Evolutionary conservation across 352 stramenopile species (phyloP), one percentile per base, ranked within the genome.

Genomic region (Pythium periplocum): DNA sequence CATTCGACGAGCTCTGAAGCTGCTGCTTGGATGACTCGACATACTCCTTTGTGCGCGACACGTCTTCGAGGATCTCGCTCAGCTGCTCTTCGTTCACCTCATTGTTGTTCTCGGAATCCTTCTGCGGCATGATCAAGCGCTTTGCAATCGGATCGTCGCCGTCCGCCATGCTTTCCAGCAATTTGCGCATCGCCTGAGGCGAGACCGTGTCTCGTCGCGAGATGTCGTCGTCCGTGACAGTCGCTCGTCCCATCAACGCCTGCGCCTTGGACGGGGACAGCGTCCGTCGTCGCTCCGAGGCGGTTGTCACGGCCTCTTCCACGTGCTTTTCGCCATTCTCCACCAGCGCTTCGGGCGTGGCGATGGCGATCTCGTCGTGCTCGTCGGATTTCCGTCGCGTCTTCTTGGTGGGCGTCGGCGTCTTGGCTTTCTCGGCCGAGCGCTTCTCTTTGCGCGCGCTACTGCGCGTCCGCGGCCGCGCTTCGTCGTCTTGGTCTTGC

Each of bases 201-300:
- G 66, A 74, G 3, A 61, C 62, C 12, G 66, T 74, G 46, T 74
- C 59, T n/a, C 57, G 55, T 6, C 62, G 53, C 12, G 52, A 56
- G 4, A 30, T 39, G 48, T 11, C 10, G 1, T 53, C 35, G 33
- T 43, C 48, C 6, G 12, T 11, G 4, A 10, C 34, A 12, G 46
- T 45, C 9, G 51, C 63, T 17, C 61, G 46, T 34, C 37, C 51
- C 30, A 72, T 49, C 1, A 87, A 54, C 41, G 70, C 37, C 17
- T 61, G 48, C 45, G 66, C 68, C 30, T 75, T 80, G 12, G 67
- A 57, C 10, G 76, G 76, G 44, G 75, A 86, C 52, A 87, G 57
- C 45, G 75, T 85, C 12, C 51, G 52, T 30, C 53, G 46, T 63
- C 57, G 53, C 45, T 52, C 36, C 10, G 33, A 36, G 11, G 34